Conservation (phyloP, 345 rosid genomes). For the Lepidium sativum region DNA sequence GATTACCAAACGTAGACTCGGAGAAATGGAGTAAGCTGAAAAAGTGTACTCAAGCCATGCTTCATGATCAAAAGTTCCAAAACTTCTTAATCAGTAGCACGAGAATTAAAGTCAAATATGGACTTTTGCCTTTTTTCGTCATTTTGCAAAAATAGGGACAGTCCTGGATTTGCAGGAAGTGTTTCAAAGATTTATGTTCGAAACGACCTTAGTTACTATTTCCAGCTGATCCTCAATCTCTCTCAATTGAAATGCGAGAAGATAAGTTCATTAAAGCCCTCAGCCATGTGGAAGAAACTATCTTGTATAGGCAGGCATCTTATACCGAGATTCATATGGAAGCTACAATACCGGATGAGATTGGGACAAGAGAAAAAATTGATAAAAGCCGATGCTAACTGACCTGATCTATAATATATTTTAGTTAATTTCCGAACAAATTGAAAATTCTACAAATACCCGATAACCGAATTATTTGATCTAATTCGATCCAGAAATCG, state of each 20-base stretch:
- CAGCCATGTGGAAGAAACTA: constrained; percentile 10
- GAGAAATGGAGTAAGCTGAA: constrained; percentile 19
- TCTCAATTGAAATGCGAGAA: constrained; percentile 1
- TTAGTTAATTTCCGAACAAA: no score
- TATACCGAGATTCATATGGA: constrained; percentile 25
- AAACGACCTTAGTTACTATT: constrained; percentile 22
- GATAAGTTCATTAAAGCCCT: constrained; percentile 14
- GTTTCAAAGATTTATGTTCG: constrained; percentile 26
- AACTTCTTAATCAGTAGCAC: background rate
- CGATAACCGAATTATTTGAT: no score
- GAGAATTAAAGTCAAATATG: background rate
- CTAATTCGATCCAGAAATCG: no score
- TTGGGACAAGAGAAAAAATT: constrained; percentile 30
- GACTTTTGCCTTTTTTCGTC: constrained; percentile 18
- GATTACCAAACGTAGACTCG: constrained; percentile 12
- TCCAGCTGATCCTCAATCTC: constrained; percentile 31
- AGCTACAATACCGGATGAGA: constrained; percentile 19
- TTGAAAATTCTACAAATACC: no score
- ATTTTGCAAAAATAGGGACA: background rate
- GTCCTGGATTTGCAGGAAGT: constrained; percentile 3
- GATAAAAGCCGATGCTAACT: constrained; percentile 10
- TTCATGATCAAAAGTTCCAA: constrained; percentile 4
- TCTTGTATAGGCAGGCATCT: constrained; percentile 8
- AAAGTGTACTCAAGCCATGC: background rate
- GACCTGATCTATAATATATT: no score